phyloP scores from a whole-genome alignment of 257 asterid genomes.

The Schizonepeta tenuifolia region DNA sequence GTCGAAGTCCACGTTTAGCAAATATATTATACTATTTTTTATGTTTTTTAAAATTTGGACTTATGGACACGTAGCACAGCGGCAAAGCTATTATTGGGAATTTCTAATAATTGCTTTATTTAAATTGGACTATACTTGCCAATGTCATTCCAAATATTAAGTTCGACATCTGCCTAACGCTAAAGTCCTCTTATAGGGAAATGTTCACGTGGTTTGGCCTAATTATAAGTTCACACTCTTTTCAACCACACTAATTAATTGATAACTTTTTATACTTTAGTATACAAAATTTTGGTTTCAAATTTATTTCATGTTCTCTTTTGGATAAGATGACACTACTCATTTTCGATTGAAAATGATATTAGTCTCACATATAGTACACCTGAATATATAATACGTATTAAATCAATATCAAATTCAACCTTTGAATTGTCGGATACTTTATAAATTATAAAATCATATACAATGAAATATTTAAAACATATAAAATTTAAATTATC shows the following conservation, averaged over 20 bases:
- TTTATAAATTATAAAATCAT: too few species aligned
- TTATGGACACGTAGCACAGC: conserved; percentile 38
- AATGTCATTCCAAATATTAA: conserved; percentile 24
- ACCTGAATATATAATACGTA: too few species aligned
- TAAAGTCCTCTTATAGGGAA: conserved; percentile 21
- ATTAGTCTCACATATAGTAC: too few species aligned
- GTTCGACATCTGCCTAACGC: conserved; percentile 45
- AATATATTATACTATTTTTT: not conserved
- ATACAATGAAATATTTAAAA: too few species aligned
- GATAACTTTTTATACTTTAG: not conserved
- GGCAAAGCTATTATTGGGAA: conserved; percentile 40
- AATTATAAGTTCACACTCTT: not conserved
- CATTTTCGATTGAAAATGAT: too few species aligned
- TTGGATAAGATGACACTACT: not conserved
- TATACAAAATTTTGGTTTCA: not conserved
- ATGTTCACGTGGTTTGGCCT: conserved; percentile 34
- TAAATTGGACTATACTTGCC: conserved; percentile 37
- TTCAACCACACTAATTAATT: not conserved
- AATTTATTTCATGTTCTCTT: not conserved
- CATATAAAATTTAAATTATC: too few species aligned
- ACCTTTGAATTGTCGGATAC: too few species aligned
- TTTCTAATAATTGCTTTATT: conserved; percentile 47
- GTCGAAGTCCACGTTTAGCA: not conserved
- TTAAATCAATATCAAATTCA: too few species aligned
- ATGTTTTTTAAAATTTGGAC: not conserved